Evolutionary conservation across 306 rosid species (phyloP).

Genomic region (Mimosa pudica): DNA sequence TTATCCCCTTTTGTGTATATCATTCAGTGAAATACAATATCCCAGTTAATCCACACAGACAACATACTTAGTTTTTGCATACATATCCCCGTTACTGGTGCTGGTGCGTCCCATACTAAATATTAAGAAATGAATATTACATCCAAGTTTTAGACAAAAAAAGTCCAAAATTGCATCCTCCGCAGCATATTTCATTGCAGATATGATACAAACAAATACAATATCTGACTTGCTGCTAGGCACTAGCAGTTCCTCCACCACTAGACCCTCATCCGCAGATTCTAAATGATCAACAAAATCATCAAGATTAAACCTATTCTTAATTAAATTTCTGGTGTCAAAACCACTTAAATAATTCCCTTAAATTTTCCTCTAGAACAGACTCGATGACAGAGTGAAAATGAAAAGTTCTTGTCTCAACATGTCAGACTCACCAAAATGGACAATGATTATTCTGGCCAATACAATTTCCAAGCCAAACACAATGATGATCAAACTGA

Average conservation of each 20-base stretch:
- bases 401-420: conserved; percentile 25
- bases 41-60: conserved; percentile 1
- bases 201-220: conserved; percentile 25
- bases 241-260: conserved; percentile 24
- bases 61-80: conserved; percentile 13
- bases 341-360: neutral
- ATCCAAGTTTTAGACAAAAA: conserved; percentile 3
- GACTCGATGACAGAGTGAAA: conserved; percentile 18
- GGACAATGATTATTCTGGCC: conserved; percentile 91
- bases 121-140: conserved; percentile 26
- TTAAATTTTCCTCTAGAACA: conserved; percentile 2
- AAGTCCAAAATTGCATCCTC: conserved; percentile 15
- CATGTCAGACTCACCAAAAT: conserved; percentile 81
- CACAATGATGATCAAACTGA: conserved; percentile 99
- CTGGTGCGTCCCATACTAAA: conserved; percentile 12
- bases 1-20: no score
- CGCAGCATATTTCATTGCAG: conserved; percentile 9
- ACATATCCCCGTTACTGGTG: conserved; percentile 5
- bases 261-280: conserved; percentile 32
- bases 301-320: conserved; percentile 9
- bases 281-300: conserved; percentile 21
- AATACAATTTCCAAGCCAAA: conserved; percentile 99
- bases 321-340: conserved; percentile 21
- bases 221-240: neutral
- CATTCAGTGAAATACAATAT: neutral